Base-by-base conservation (phyloP, 2,329 filamentous ascomycete species). In the Cladophialophora bantiana region DNA sequence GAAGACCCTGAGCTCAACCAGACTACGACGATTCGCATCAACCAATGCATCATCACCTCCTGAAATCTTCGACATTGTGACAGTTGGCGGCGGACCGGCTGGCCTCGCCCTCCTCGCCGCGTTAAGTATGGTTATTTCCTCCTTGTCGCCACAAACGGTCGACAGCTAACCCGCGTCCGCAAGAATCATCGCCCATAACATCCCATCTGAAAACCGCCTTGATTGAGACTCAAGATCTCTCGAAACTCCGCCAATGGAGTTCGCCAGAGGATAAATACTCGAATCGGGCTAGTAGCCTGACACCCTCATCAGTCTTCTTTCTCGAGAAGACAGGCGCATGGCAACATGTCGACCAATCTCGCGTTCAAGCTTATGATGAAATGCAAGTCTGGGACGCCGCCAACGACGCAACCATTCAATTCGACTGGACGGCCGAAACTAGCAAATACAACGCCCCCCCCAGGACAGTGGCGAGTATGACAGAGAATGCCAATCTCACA, bases 351-450 rank as follows among this genome's bases (percentile, higher is more conserved):
- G 85, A 91, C 72, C 81, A 84, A 50, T 83, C 87, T 5, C 88
- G 95, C 36, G 87, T 95, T 38, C 94, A 97, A 81, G 86, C 89
- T 0, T 99, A 97, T 78, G 89, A 96, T 67, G 91, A 94, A 74
- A 99, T 99, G 95, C 91, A 97, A 78, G 95, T 98, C 36, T 99
- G 96, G 95, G 95, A 99, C 78, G 96, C 94, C 69, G 88, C 97
- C 64, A 92, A 91, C 48, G 93, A 89, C 66, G 92, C 93, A 40
- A 88, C 89, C 73, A 95, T 99, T 77, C 90, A 92, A 72, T 99
- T 99, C 78, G 91, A 95, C 80, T 91, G 89, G 90, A 81, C 81
- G 4, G 77, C 81, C 42, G 82, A 83, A 63, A 79, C 74, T 26
- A 48, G 63, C 13, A 62, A 63, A 18, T 73, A 73, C 58, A 72